phyloP scores from a whole-genome alignment of 2,329 filamentous ascomycete species.

The Phialophora verrucosa region DNA sequence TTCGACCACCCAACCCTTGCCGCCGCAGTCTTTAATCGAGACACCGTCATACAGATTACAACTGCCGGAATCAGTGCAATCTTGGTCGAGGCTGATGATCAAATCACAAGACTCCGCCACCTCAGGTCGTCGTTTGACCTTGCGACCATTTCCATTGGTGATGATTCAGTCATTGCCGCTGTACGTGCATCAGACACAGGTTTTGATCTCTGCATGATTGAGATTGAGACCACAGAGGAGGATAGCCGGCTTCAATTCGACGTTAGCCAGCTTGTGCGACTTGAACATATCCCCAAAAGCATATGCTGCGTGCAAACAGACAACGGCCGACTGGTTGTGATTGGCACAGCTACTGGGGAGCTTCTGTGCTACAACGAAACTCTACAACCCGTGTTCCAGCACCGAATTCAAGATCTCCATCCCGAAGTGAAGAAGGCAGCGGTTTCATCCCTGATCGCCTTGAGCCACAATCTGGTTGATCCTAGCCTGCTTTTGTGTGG shows the following conservation, averaged over 20 bases:
- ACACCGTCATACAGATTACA: slow-evolving; percentile 52
- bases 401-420: slow-evolving; percentile 27
- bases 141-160: slow-evolving; percentile 20
- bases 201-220: slow-evolving; percentile 21
- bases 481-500: slow-evolving; percentile 49
- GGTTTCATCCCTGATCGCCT: slow-evolving; percentile 45
- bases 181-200: slow-evolving; percentile 12
- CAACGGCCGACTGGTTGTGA: slow-evolving; percentile 43
- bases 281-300: slow-evolving; percentile 19
- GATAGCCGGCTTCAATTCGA: background rate
- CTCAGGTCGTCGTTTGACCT: slow-evolving; percentile 12
- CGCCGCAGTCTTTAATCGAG: slow-evolving; percentile 46
- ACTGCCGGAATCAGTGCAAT: slow-evolving; percentile 26
- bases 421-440: slow-evolving; percentile 46
- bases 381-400: slow-evolving; percentile 21
- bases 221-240: slow-evolving; percentile 8
- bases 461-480: slow-evolving; percentile 23
- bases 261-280: background rate
- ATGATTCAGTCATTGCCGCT: slow-evolving; percentile 16
- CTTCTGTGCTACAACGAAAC: slow-evolving; percentile 44
- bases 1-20: slow-evolving; percentile 52
- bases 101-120: slow-evolving; percentile 1
- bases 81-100: slow-evolving; percentile 1
- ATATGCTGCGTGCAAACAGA: slow-evolving; percentile 22
- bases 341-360: slow-evolving; percentile 49